These are phyloP conservation scores for Coniophora puteana DNA, from an alignment of 1,284 basidiomycete genomes.

Conservation along the genomic window DNA sequence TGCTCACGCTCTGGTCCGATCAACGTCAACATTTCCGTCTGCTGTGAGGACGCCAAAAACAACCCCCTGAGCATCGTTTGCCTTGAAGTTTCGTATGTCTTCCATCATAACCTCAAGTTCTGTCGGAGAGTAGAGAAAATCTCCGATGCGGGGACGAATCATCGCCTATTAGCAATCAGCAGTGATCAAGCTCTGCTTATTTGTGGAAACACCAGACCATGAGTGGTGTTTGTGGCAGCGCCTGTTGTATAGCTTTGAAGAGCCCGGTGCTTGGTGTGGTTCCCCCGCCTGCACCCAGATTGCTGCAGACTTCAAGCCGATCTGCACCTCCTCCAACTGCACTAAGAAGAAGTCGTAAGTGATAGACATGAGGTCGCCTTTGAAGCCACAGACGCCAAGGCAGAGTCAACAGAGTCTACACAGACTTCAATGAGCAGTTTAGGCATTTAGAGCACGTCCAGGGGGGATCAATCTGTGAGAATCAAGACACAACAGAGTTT, in stretches of 20 bases:
- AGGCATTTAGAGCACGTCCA: too few relatives aligned
- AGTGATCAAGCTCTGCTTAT: background rate
- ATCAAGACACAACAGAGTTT: too few relatives aligned
- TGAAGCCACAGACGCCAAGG: constrained; percentile 49
- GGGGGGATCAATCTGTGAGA: too few relatives aligned
- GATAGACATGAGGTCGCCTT: constrained; percentile 1
- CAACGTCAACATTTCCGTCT: constrained; percentile 59
- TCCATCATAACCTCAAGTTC: constrained; percentile 72
- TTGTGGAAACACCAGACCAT: constrained; percentile 48
- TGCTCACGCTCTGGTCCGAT: too few relatives aligned
- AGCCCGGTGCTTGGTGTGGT: constrained; percentile 76
- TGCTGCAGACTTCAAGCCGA: constrained; percentile 76
- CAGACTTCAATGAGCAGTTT: constrained; percentile 63
- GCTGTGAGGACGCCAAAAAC: constrained; percentile 65
- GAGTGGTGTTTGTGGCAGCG: constrained; percentile 47
- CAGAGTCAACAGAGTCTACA: constrained; percentile 75
- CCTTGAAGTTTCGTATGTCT: constrained; percentile 63
- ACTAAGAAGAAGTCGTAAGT: constrained; percentile 33
- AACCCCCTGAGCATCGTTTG: constrained; percentile 55
- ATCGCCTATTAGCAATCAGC: constrained; percentile 49
- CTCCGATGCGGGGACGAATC: constrained; percentile 74
- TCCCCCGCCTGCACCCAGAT: constrained; percentile 69
- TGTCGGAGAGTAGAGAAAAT: constrained; percentile 65
- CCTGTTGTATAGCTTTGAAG: constrained; percentile 49
- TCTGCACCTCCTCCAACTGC: constrained; percentile 67